Evolutionary conservation across 129 eudicot genomes (phyloP), one percentile per base, ranked within the genome.

Genomic region (Tanacetum coccineum): DNA sequence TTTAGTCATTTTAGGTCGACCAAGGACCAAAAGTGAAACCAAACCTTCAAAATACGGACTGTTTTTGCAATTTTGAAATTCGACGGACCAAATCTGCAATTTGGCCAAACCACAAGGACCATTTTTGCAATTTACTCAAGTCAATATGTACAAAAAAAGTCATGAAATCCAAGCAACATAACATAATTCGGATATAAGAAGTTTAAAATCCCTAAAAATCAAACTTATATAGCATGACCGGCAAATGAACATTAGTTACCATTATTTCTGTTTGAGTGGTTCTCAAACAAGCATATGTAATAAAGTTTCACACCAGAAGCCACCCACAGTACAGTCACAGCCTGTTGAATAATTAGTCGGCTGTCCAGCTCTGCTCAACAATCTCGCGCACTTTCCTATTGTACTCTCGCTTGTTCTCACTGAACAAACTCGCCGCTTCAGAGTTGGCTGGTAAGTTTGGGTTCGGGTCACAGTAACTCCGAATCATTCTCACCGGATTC

Each of bases 301-400:
- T 73, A 45, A 39, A 69, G 30, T 0, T 68, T 53, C 53, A 55
- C 22, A 67, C 71, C 71, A 54, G 39, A 54, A 6, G 39, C 64
- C 13, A 17, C 19, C 50, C 32, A 40, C 42, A 58, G 17, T 53
- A 54, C 64, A 63, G 17, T 42, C 65, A 48, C 40, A 14, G 64
- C 32, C 26, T 25, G 51, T 20, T 28, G 52, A 15, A 14, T 53
- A 46, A n/a, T 76, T 64, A 87, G 76, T 87, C 95, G 6, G 95
- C 95, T 9, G 90, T 87, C 90, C 95, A 87, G 87, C 95, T 87
- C 79, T 87, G 95, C 79, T 87, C 95, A 71, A 87, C 95, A 70
- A 87, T 79, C 59, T 87, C 90, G 53, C 85, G 85, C 44, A 87
- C 95, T 76, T 75, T 87, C 45, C 95, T 78, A 53, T 87, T 87